phyloP scores from a whole-genome alignment of 495 filamentous ascomycete genomes.

The Neurospora hispaniola region DNA sequence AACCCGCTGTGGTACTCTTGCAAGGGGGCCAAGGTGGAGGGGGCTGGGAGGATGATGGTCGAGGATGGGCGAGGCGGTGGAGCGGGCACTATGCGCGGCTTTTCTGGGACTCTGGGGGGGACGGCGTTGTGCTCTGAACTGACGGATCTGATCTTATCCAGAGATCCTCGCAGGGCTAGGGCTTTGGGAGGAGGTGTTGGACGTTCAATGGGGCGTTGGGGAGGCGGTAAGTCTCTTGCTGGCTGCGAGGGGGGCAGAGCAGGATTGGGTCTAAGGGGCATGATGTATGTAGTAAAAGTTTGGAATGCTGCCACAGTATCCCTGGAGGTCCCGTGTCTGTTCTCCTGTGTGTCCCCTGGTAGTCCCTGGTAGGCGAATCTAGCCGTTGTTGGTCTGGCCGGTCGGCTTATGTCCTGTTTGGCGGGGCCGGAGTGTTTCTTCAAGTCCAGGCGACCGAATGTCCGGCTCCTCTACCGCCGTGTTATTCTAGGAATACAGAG shows the following conservation, averaged over 20 bases:
- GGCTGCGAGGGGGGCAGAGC: neutral
- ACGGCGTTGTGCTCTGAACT: neutral
- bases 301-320: neutral
- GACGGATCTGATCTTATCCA: conserved; percentile 7
- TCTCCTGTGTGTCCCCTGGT: neutral
- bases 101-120: conserved; percentile 15
- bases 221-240: conserved; percentile 1
- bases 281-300: neutral
- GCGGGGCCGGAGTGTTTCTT: conserved; percentile 1
- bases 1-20: conserved; percentile 29
- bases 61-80: conserved; percentile 9
- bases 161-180: conserved; percentile 13
- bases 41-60: conserved; percentile 7
- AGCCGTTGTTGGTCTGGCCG: conserved; percentile 1
- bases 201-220: neutral
- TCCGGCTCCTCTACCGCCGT: neutral
- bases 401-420: neutral
- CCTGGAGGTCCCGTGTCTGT: neutral
- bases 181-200: conserved; percentile 3
- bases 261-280: neutral
- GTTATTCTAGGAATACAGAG: neutral
- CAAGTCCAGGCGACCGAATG: neutral
- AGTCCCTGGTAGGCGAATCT: neutral
- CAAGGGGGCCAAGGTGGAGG: conserved; percentile 13
- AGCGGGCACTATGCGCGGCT: conserved; percentile 11